Conservation (phyloP, 768 basidiomycete genomes). For the Lactifluus echinatus region DNA sequence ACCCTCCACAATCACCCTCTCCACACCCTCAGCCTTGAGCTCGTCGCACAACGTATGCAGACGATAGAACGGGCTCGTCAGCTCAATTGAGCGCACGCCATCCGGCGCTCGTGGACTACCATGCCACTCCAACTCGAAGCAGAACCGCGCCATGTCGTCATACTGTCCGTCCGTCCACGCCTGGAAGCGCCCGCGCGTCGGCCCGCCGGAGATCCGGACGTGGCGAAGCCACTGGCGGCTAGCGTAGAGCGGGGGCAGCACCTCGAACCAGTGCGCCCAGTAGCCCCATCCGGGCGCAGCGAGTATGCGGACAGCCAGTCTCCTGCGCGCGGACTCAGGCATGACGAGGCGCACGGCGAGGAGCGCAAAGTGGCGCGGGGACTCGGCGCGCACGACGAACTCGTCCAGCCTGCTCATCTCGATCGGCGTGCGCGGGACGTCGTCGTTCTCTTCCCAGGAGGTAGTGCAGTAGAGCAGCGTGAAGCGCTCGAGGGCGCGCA, state of each 20-base stretch:
- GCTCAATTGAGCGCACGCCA: background rate
- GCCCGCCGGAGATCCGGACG: slow-evolving; percentile 9
- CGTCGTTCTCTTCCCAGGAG: background rate
- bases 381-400: slow-evolving; percentile 2
- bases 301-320: background rate
- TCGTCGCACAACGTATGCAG: slow-evolving; percentile 5
- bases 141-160: slow-evolving; percentile 7
- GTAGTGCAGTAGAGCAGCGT: background rate
- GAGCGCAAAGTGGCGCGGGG: slow-evolving; percentile 8
- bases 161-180: slow-evolving; percentile 2
- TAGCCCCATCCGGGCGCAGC: background rate
- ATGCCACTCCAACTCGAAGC: slow-evolving; percentile 12
- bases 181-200: slow-evolving; percentile 7
- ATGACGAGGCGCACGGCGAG: slow-evolving; percentile 3
- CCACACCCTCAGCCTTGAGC: background rate
- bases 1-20: background rate
- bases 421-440: background rate
- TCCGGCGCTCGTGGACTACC: background rate
- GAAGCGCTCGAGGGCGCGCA: background rate
- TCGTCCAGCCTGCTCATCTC: background rate
- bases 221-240: background rate
- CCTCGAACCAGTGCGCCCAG: slow-evolving; percentile 2
- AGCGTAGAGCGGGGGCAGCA: background rate
- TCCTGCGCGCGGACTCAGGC: background rate
- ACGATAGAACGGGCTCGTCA: slow-evolving; percentile 6